Conservation (phyloP, 176 grass and related monocot species). For the Elaeis guineensis region DNA sequence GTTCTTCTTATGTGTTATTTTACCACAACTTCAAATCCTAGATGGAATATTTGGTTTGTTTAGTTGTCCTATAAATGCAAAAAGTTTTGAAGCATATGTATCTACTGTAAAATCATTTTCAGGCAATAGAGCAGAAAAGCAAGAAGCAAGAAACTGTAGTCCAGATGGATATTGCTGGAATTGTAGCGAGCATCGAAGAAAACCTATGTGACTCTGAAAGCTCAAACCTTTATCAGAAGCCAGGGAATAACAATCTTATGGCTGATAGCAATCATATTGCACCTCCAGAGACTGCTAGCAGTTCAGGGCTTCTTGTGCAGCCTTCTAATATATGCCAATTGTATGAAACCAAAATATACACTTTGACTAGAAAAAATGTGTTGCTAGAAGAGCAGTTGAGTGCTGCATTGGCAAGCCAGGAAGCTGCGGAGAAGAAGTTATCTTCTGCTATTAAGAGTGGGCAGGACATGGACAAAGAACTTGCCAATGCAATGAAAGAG, state of each 20-base stretch:
- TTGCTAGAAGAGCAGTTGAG: slow-evolving; percentile 53
- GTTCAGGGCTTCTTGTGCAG: slow-evolving; percentile 33
- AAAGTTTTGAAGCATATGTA: not conserved
- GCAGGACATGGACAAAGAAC: slow-evolving; percentile 55
- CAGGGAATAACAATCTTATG: not conserved
- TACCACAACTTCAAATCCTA: no score
- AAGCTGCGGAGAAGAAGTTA: slow-evolving; percentile 59
- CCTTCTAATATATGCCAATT: slow-evolving; percentile 50
- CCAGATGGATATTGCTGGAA: slow-evolving; percentile 29
- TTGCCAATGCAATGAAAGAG: slow-evolving; percentile 57
- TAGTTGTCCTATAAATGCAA: not conserved
- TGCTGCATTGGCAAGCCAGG: slow-evolving; percentile 38
- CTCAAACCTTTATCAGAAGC: slow-evolving; percentile 8
- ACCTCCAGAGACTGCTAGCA: slow-evolving; percentile 38
- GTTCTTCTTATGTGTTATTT: no score
- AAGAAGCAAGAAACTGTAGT: slow-evolving; percentile 17
- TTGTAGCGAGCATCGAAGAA: slow-evolving; percentile 24
- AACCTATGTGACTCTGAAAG: slow-evolving; percentile 8
- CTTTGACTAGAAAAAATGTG: slow-evolving; percentile 41
- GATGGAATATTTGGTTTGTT: no score
- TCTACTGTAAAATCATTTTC: not conserved
- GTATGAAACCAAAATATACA: slow-evolving; percentile 52
- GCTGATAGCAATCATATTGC: not conserved
- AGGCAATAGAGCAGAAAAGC: slow-evolving; percentile 13
- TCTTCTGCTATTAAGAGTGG: slow-evolving; percentile 56